Conservation (phyloP, 2,329 filamentous ascomycete species). For the Magnaporthiopsis poae region DNA sequence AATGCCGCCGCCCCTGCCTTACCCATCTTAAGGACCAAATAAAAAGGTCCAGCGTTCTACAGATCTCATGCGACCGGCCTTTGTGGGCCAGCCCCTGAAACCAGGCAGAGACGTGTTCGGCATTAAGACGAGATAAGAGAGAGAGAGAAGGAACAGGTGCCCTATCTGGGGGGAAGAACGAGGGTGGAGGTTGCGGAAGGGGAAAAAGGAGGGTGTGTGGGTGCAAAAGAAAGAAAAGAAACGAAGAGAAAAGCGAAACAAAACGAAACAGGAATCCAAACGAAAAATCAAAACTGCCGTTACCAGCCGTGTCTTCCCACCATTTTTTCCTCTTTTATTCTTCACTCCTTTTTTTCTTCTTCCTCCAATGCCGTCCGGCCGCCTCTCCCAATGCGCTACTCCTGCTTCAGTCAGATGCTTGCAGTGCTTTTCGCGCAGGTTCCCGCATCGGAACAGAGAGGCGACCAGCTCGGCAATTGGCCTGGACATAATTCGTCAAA, state of each 20-base stretch:
- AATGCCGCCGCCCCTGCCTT: neutral
- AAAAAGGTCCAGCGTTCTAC: neutral
- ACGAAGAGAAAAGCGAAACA: neutral
- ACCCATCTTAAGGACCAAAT: neutral
- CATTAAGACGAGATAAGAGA: conserved; percentile 4
- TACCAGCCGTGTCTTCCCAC: neutral
- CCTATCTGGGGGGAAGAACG: neutral
- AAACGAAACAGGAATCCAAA: neutral
- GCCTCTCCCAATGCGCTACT: neutral
- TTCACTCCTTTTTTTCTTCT: neutral
- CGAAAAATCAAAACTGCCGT: neutral
- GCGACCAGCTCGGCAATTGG: neutral
- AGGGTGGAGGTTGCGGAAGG: neutral
- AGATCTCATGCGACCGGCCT: conserved; percentile 5
- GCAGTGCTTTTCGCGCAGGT: neutral
- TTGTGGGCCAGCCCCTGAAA: conserved; percentile 5
- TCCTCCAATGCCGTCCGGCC: too few relatives aligned
- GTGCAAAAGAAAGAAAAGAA: neutral
- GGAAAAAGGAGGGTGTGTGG: neutral
- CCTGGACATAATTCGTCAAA: neutral
- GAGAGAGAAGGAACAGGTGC: neutral
- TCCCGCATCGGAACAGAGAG: neutral
- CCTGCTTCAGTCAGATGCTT: neutral
- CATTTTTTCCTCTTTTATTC: neutral
- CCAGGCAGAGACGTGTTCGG: conserved; percentile 7